phyloP scores from a whole-genome alignment of 2,329 filamentous ascomycete species.

The Verticillium nonalfalfae region DNA sequence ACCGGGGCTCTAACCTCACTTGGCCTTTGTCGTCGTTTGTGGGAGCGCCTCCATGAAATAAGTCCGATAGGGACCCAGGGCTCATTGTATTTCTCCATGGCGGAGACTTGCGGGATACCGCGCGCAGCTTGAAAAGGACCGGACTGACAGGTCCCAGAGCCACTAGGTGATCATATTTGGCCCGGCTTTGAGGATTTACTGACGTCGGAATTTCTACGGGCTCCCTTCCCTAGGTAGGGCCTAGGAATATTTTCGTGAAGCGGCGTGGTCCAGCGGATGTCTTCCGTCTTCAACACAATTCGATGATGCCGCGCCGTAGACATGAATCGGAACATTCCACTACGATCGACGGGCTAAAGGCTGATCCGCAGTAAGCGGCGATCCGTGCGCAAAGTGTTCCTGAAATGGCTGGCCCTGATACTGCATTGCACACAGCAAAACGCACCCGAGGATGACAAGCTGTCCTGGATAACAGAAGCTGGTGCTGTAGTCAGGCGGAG shows the following conservation, averaged over 20 bases:
- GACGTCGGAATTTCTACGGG: too few relatives aligned
- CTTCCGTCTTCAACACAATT: background rate
- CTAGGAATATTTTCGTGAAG: too few relatives aligned
- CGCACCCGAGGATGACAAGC: background rate
- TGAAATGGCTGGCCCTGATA: background rate
- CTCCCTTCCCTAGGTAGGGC: too few relatives aligned
- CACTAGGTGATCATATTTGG: background rate
- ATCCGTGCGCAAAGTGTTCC: background rate
- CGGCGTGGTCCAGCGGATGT: too few relatives aligned
- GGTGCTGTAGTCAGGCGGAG: background rate
- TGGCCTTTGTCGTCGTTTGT: background rate
- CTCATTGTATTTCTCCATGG: background rate
- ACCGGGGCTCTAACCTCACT: background rate
- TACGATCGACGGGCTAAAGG: background rate
- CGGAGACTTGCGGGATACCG: background rate
- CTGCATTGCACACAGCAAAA: background rate
- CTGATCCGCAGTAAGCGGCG: background rate
- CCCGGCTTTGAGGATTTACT: too few relatives aligned
- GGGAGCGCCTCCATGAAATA: background rate
- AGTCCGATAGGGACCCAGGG: background rate
- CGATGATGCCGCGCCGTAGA: background rate
- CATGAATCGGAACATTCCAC: background rate
- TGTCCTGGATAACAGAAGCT: background rate
- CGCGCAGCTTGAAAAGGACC: background rate
- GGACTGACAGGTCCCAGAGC: slow-evolving; percentile 1